Base-by-base conservation (phyloP, 169 alveolate species). In the Eimeria brunetti region DNA sequence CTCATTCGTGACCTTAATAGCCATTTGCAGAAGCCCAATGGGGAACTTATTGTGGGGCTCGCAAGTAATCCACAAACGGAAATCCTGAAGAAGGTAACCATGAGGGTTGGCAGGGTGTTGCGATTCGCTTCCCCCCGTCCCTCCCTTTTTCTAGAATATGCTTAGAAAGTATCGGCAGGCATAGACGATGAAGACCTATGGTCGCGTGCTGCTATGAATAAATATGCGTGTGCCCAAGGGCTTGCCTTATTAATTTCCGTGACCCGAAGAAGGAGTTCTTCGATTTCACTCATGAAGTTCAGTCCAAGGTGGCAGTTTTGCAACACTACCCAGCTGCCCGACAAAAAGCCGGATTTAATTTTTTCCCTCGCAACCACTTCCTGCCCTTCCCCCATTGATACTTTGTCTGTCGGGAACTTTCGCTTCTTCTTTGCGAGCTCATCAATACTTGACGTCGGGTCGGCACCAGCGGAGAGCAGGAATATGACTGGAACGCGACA, bases 341-440 rank as follows among this genome's bases (percentile, higher is more conserved):
- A 96, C 60, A 98, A 96, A 96, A 98, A 98, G 81, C 99, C 99
- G 78, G 96, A 97, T 95, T 98, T 97, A 92, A 98, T 98, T 83
- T 97, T 97, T 78, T 98, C 98, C 69, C 97, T 95, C 24, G 99
- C 99, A 41, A 98, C 98, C 80, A 97, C 97, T 94, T 98, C 99
- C 95, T 98, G 99, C 73, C 99, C 99, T 97, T 99, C 99, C 56
- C 99, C 99, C 99, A 99, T 98, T 67, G 99, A 98, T 49, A 99
- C 99, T 95, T 98, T 98, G 94, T 98, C 99, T 12, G 98, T 98
- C 44, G 99, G 99, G 97, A 96, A 97, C 96, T 99, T 98, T 95
- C 98, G 98, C 97, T 98, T 98, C 97, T 98, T 98, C 95, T 98
- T 99, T 7, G 99, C 99, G 80, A 98, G 97, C 78, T 98, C 99